Evolutionary conservation across 2,329 filamentous ascomycete genomes (phyloP), one percentile per base, ranked within the genome.

Genomic region (Calonectria naviculata): DNA sequence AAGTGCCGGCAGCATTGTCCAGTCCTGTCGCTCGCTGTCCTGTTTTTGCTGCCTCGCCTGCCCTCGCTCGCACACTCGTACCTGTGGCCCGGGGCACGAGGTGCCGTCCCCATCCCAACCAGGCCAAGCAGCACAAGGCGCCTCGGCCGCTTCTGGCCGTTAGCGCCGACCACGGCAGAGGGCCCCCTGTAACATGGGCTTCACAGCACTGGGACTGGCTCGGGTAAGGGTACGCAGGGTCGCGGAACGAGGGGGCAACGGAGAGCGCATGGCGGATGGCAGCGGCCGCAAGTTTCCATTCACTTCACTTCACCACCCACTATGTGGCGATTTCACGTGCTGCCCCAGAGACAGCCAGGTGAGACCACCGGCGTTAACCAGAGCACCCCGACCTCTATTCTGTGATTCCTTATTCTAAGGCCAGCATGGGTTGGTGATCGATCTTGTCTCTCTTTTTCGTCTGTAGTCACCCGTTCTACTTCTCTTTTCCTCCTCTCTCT

Each of bases 281-380:
- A 38, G 46, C 46, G 44, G 54, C 58, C 58, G 64, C 58, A 71
- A 76, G 76, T 71, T 78, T 21, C 52, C 52, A 58, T 38, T 58
- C 21, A 38, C 52, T 58, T 58, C 21, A 58, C 52, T n/a, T 76
- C 70, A 71, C 64, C 68, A 65, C 49, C 65, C 71, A 73, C 61
- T 38, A 70, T 71, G 76, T 79, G 78, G 78, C 78, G 76, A 78
- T 78, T 79, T 79, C 78, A 79, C 76, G 78, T 79, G 78, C 73
- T 79, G 72, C 70, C 36, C 62, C 71, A 72, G 60, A 76, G 67
- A 70, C 70, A 72, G 46, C 65, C 73, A 68, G 70, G 71, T 78
- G 75, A 78, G 77, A 78, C 77, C 77, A 75, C 71, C 73, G 70
- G 72, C 75, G 56, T 78, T 71, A 66, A 70, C 67, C 52, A 66